Evolutionary conservation across 1,284 basidiomycete species (phyloP), one percentile per base, ranked within the genome.

Genomic region (Ustilago xerochloae): DNA sequence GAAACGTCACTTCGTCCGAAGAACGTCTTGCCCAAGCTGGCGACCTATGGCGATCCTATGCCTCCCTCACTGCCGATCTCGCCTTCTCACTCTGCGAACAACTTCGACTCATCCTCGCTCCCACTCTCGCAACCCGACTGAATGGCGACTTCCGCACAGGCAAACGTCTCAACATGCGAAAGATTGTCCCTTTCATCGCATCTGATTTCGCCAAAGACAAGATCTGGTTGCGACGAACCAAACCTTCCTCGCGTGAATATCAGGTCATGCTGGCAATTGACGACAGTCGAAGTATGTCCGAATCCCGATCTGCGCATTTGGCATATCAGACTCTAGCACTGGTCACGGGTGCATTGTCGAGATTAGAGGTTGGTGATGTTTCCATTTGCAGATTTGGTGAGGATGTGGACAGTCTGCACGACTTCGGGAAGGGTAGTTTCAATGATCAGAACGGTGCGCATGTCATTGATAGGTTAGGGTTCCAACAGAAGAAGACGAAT

Each of bases 181-280:
- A 97, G 87, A 95, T 99, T 84, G 94, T 99, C 60, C 91, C 93
- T 2, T 99, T 97, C 87, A 96, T 99, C 77, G 97, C 97, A 9
- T 94, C 92, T 85, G 97, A 99, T 86, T 99, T 94, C 87, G 97
- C 95, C 61, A 99, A 99, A 85, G 97, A 99, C 88, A 97, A 97
- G 87, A 99, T 99, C 79, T 99, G 97, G 97, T 88, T 99, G 32
- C 90, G 97, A 28, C 89, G 97, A 29, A 97, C 95, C 5, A 91
- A 93, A 64, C 96, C 97, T 0, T 93, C 92, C 79, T 90, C 93
- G 81, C 90, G 97, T 53, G 95, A 98, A 84, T 99, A 99, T 85
- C 97, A 99, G 82, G 91, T 99, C 3, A 89, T 99, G 46, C 88
- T 99, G 54, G 92, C 94, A 6, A 90, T 99, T 54, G 97, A 99